Evolutionary conservation across 2,329 filamentous ascomycete genomes (phyloP), one percentile per base, ranked within the genome.

Genomic region (Anisogramma anomala): DNA sequence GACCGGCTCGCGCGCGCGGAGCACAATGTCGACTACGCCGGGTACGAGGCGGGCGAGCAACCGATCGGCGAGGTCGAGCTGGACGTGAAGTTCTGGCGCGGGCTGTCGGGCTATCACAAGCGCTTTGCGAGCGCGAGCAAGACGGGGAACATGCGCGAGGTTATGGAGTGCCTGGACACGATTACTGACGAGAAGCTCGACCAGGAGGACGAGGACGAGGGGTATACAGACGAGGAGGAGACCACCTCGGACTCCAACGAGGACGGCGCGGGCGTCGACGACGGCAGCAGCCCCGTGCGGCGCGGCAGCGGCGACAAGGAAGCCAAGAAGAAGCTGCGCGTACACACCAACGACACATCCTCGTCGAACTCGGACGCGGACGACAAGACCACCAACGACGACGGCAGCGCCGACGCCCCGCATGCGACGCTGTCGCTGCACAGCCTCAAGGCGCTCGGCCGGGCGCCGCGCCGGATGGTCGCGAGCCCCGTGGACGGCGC

Each of bases 81-180:
- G 4, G 67, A 62, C 0, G 45, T 80, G 13, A 73, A 66, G 20
- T 76, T 82, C 55, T 79, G 74, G 70, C 65, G 66, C 9, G 79
- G 79, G 0, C 58, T 82, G 2, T 72, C 72, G 5, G 68, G 69
- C 1, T 76, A 72, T 41, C 78, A 82, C 55, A 66, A 68, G 45
- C 57, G 54, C 6, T 70, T 73, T 46, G 73, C 76, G 1, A 54
- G 60, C 9, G 60, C 62, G 14, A 66, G 63, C 32, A 69, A 68
- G 42, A 73, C 77, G 42, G 53, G 52, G 1, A 67, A 78, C 45
- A 58, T 82, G 45, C 58, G 60, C 10, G 66, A 77, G 40, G 72
- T 82, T 0, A 72, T 81, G 64, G 74, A 82, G 54, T 76, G 79
- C 3, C 63, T 82, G 7, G 72, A 79, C 30, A 72, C 71, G 0